Base-by-base conservation (phyloP, 2,329 filamentous ascomycete genomes). In the Pseudogymnoascus sp. region DNA sequence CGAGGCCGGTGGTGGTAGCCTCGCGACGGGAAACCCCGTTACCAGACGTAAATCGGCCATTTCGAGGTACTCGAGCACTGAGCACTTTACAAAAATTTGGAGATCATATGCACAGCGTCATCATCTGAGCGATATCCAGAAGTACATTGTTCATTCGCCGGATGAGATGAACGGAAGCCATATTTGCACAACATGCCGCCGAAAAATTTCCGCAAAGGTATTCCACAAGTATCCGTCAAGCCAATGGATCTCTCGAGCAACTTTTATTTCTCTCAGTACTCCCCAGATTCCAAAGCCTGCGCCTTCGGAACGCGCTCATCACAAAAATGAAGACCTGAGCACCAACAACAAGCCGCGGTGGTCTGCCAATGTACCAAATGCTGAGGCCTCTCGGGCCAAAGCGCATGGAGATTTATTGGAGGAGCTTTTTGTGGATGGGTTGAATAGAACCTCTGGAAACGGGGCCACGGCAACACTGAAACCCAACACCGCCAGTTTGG, bases 131-230 rank as follows among this genome's bases (percentile, higher is more conserved):
- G 26, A 52, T 26, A 52, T 52, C 45, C 26, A 52, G 45, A 33
- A 52, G 26, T 15, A 52, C 45, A 52, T 52, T 33, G 26, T 30
- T 33, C 45, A 52, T 52, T 52, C 7, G 9, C 45, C 26, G 45
- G 23, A 52, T 61, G 64, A 59, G 28, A 71, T 71, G 69, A 67
- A 61, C 55, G 60, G 63, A 28, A 63, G 66, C 59, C 63, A 67
- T 57, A 62, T 71, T 28, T 71, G 70, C 35, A 59, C 64, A 63
- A 61, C 66, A 64, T 71, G 69, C 62, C 66, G 67, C 52, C 67
- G 59, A 52, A 64, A 58, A 52, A 41, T 38, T 23, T 68, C 23
- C 45, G 28, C 21, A 34, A 59, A 26, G 61, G 61, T 55, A 35
- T 67, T 35, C 62, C 63, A 34, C 59, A 52, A 56, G 18, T 34